phyloP scores from a whole-genome alignment of 805 yeast species.

The Hanseniaspora lachancei region DNA sequence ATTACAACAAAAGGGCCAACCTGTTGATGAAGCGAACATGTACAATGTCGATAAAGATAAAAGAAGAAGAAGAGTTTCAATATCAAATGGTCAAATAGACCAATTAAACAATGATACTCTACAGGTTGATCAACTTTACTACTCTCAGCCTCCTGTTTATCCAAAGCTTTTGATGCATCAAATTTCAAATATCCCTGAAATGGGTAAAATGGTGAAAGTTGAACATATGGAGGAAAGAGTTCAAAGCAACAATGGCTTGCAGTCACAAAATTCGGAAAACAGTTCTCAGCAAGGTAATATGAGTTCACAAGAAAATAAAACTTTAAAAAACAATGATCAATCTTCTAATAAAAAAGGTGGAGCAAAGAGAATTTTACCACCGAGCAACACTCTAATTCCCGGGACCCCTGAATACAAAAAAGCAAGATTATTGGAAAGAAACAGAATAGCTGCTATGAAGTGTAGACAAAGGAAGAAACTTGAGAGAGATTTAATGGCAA shows the following conservation, averaged over 20 bases:
- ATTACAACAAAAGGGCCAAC: not conserved
- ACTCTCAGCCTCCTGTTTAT: conserved; percentile 27
- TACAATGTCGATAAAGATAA: not conserved
- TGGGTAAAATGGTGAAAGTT: conserved; percentile 19
- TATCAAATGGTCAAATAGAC: conserved; percentile 75
- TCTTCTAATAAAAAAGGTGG: conserved; percentile 20
- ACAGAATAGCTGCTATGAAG: conserved; percentile 55
- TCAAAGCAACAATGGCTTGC: not conserved
- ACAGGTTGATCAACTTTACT: conserved; percentile 29
- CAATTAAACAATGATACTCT: conserved; percentile 41
- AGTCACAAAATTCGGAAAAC: not conserved
- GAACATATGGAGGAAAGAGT: not conserved
- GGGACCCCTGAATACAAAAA: conserved; percentile 62
- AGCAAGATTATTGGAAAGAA: conserved; percentile 46
- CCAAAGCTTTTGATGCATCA: conserved; percentile 14
- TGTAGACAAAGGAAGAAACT: conserved; percentile 57
- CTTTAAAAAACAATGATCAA: conserved; percentile 28
- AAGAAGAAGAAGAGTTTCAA: conserved; percentile 54
- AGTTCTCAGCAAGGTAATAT: not conserved
- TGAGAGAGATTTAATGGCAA: conserved; percentile 54
- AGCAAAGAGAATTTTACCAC: conserved; percentile 10
- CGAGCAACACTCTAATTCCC: conserved; percentile 39
- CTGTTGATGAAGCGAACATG: not conserved
- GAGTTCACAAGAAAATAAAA: not conserved
- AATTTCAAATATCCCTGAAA: conserved; percentile 13